Conservation (phyloP, 805 yeast species). For the Lipomyces yamadae region DNA sequence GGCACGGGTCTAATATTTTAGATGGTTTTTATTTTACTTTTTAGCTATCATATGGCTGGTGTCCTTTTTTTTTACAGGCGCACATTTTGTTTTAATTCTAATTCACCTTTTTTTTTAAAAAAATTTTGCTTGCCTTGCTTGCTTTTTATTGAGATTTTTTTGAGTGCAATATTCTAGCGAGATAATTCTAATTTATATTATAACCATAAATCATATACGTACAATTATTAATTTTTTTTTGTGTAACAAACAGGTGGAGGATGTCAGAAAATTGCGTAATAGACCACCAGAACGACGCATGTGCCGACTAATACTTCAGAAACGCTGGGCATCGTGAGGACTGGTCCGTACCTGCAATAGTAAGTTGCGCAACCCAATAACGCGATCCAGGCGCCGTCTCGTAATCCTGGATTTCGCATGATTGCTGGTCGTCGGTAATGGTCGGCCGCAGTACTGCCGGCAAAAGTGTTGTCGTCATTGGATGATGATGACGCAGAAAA, state of each 20-base stretch:
- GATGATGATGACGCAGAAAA: neutral
- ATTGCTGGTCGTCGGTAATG: neutral
- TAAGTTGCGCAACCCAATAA: constrained; percentile 28
- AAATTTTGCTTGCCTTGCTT: neutral
- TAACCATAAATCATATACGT: neutral
- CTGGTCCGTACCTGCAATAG: constrained; percentile 34
- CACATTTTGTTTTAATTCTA: constrained; percentile 9
- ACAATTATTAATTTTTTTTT: neutral
- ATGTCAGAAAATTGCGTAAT: constrained; percentile 23
- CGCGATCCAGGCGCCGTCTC: constrained; percentile 25
- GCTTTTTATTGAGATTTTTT: neutral
- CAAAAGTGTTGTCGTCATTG: neutral
- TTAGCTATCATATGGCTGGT: neutral
- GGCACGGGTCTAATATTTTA: neutral
- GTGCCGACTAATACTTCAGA: constrained; percentile 18
- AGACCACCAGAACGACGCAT: constrained; percentile 24
- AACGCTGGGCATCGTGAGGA: constrained; percentile 15
- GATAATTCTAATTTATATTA: neutral
- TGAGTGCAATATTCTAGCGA: neutral
- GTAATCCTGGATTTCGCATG: constrained; percentile 11
- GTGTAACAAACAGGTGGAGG: neutral
- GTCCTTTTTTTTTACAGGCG: constrained; percentile 8
- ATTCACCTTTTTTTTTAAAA: neutral
- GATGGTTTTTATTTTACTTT: neutral
- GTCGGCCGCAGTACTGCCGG: no score